Evolutionary conservation across 768 basidiomycete genomes (phyloP).

Genomic region (Amanita thiersii): DNA sequence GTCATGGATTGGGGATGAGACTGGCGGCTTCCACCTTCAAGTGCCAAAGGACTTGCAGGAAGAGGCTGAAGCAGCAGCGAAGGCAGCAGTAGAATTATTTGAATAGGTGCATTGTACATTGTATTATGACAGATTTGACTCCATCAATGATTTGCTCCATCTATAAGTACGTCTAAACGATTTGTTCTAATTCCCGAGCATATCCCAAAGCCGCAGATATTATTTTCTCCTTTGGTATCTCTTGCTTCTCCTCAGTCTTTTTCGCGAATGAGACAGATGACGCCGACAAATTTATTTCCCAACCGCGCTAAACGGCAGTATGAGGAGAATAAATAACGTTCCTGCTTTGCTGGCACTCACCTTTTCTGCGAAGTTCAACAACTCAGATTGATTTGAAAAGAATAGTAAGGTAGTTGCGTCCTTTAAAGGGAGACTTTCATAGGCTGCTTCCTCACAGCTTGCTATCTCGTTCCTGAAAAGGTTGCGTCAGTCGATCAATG

Average conservation of each 20-base stretch:
- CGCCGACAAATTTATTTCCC: constrained; percentile 71
- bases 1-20: constrained; percentile 91
- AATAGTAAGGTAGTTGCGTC: constrained; percentile 90
- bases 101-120: constrained; percentile 24
- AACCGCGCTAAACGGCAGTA: constrained; percentile 51
- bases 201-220: constrained; percentile 72
- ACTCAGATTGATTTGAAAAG: constrained; percentile 76
- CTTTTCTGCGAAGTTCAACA: constrained; percentile 79
- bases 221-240: constrained; percentile 81
- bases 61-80: constrained; percentile 85
- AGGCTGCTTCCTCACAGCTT: constrained; percentile 91
- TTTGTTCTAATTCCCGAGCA: constrained; percentile 86
- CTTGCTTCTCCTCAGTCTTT: constrained; percentile 74
- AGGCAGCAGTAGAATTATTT: constrained; percentile 67
- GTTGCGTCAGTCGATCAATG: neutral
- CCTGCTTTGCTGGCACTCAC: constrained; percentile 19
- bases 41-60: constrained; percentile 81
- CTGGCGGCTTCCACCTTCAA: constrained; percentile 65
- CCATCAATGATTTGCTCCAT: constrained; percentile 21
- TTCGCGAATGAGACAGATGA: constrained; percentile 70
- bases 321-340: neutral
- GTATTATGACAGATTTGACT: no score
- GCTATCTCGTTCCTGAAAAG: constrained; percentile 85
- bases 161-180: constrained; percentile 58
- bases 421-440: constrained; percentile 82